Evolutionary conservation across 768 basidiomycete genomes (phyloP).

Genomic region (Psilocybe sp.): DNA sequence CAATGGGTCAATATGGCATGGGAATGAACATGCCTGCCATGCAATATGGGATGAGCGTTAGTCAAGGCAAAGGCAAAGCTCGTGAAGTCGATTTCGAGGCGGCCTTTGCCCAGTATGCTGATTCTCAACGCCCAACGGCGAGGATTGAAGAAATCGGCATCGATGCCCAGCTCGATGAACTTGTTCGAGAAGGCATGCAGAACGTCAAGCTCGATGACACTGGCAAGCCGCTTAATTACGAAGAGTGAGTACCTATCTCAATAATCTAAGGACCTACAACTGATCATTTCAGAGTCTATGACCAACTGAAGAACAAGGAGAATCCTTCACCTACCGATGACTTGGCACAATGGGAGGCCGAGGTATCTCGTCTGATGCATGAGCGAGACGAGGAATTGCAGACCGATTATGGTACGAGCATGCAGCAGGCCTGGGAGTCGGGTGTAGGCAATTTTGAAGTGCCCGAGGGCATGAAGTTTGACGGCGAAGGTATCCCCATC

Average conservation of each 20-base stretch:
- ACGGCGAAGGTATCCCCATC: slow-evolving; percentile 75
- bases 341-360: slow-evolving; percentile 77
- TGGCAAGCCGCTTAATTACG: slow-evolving; percentile 38
- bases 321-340: slow-evolving; percentile 59
- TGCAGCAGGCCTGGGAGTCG: slow-evolving; percentile 65
- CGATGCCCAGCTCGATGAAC: slow-evolving; percentile 35
- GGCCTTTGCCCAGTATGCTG: slow-evolving; percentile 70
- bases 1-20: slow-evolving; percentile 35
- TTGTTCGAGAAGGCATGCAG: slow-evolving; percentile 33
- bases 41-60: slow-evolving; percentile 15
- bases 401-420: slow-evolving; percentile 52
- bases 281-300: slow-evolving; percentile 51
- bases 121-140: slow-evolving; percentile 46
- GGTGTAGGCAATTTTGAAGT: slow-evolving; percentile 45
- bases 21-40: slow-evolving; percentile 6
- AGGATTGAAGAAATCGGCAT: slow-evolving; percentile 56
- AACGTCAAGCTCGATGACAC: slow-evolving; percentile 24
- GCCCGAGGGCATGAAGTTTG: slow-evolving; percentile 44
- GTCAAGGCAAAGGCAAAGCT: slow-evolving; percentile 77
- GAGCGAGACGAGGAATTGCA: slow-evolving; percentile 63
- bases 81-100: slow-evolving; percentile 80
- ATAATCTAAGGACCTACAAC: not conserved
- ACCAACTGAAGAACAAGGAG: slow-evolving; percentile 56
- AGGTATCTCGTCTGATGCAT: slow-evolving; percentile 78
- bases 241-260: slow-evolving; percentile 40